A percentile compares a stretch with the other conserved stretches of the same genome.
Evolutionary conservation across 2,329 filamentous ascomycete genomes (phyloP).

Genomic region (Massarina eburnea): DNA sequence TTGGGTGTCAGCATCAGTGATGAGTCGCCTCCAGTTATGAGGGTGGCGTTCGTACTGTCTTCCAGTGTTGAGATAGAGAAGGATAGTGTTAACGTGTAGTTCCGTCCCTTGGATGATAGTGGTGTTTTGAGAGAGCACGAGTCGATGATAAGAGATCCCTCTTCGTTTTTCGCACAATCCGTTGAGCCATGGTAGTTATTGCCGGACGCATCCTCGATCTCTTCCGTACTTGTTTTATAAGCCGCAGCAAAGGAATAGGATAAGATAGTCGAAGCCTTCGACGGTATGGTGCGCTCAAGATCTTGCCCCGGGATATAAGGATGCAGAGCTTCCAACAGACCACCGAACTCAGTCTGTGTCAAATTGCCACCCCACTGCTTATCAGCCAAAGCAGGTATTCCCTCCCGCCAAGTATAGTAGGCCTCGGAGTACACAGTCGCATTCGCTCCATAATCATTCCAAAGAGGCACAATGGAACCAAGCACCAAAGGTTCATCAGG

Average conservation of each 20-base stretch:
- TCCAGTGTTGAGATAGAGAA: constrained; percentile 32
- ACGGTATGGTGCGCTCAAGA: constrained; percentile 41
- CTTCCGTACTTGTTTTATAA: constrained; percentile 1
- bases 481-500: constrained; percentile 13
- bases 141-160: constrained; percentile 35
- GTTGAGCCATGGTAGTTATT: constrained; percentile 47
- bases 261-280: constrained; percentile 39
- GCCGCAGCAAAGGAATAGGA: constrained; percentile 36
- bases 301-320: constrained; percentile 45
- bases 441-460: constrained; percentile 50
- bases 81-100: constrained; percentile 57
- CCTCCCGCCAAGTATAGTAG: constrained; percentile 44
- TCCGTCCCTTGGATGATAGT: constrained; percentile 56
- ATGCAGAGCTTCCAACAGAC: constrained; percentile 45
- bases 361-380: constrained; percentile 45
- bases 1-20: constrained; percentile 40
- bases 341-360: constrained; percentile 37
- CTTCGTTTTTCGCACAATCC: constrained; percentile 37
- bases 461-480: constrained; percentile 44
- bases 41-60: constrained; percentile 39
- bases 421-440: constrained; percentile 47
- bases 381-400: constrained; percentile 44
- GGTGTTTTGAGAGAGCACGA: constrained; percentile 52
- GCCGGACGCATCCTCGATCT: constrained; percentile 41
- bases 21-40: constrained; percentile 50